Conservation (phyloP, 805 yeast species). For the Metschnikowia hibisci region DNA sequence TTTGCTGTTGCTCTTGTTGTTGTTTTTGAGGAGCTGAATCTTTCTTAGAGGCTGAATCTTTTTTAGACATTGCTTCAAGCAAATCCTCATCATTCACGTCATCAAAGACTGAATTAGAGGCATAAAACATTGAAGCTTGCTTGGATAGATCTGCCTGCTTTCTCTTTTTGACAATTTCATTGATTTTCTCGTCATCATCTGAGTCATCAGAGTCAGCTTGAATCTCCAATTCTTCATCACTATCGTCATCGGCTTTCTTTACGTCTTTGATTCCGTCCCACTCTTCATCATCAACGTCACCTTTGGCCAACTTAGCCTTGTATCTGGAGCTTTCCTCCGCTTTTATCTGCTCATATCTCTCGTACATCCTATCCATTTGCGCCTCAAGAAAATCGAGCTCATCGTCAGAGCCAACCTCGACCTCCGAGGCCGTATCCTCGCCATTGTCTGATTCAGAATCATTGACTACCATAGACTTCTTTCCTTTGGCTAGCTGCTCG, state of each 20-base stretch:
- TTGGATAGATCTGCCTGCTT: slow-evolving; percentile 31
- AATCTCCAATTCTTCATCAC: slow-evolving; percentile 44
- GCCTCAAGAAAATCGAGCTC: slow-evolving; percentile 70
- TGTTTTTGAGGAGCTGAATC: slow-evolving; percentile 1
- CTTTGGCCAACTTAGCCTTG: slow-evolving; percentile 68
- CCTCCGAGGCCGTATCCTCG: slow-evolving; percentile 48
- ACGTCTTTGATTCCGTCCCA: slow-evolving; percentile 71
- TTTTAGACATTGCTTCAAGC: slow-evolving; percentile 11
- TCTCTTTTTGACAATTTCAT: slow-evolving; percentile 49
- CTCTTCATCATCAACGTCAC: slow-evolving; percentile 68
- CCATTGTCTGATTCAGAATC: slow-evolving; percentile 46
- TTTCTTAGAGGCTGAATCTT: not conserved
- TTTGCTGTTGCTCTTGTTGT: slow-evolving; percentile 7
- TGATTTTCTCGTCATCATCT: slow-evolving; percentile 61
- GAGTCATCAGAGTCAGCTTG: slow-evolving; percentile 52
- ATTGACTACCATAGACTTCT: slow-evolving; percentile 48
- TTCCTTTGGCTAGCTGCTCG: slow-evolving; percentile 71
- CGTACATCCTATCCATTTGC: slow-evolving; percentile 80
- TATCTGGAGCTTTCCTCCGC: slow-evolving; percentile 67
- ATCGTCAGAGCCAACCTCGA: slow-evolving; percentile 39
- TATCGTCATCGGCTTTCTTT: slow-evolving; percentile 41
- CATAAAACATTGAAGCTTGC: slow-evolving; percentile 37
- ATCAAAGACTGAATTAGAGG: slow-evolving; percentile 37
- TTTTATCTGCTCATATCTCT: slow-evolving; percentile 59
- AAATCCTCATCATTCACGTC: slow-evolving; percentile 48